Base-by-base conservation (phyloP, 2,329 filamentous ascomycete species). In the Sphaerostilbella broomeana region DNA sequence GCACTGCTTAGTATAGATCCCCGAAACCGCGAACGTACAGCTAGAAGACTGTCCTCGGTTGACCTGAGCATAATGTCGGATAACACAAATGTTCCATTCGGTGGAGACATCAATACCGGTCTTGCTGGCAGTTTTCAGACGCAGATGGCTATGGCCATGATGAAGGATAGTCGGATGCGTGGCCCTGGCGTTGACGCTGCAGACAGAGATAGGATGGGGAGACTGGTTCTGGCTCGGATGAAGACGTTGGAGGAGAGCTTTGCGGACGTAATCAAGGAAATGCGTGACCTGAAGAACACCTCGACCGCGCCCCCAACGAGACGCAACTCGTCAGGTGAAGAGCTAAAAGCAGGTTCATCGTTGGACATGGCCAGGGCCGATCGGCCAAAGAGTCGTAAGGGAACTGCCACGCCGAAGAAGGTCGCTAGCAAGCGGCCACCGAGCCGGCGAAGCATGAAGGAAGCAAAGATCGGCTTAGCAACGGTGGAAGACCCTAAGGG, bases 171-270 rank as follows among this genome's bases (percentile, higher is more conserved):
- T 11, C 77, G 75, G 15, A 61, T 79, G 38, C 74, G 73, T 51
- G 62, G 58, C 13, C 56, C 58, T 21, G 58, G 57, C 26, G 49
- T 51, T 21, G 62, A 67, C 32, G 43, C 57, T 4, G 61, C 56
- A 39, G 67, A 69, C 70, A 76, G 59, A 17, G 82, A 86, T 54
- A 76, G 84, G 27, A 84, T 89, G 74, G 80, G 81, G 50, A 77
- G 86, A 40, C 73, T 95, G 31, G 84, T 95, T 62, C 68, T 95
- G 31, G 86, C 87, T 7, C 73, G 87, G 22, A 95, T 95, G 87
- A 92, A 92, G 59, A 90, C 84, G 6, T 71, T 97, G 2, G 89
- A 97, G 58, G 87, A 94, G 61, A 84, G 88, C 11, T 90, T 97
- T 59, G 75, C 84, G 3, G 86, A 95, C 44, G 81, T 94, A n/a